Conservation (phyloP, 2,329 filamentous ascomycete species). For the Fusarium tupiense region DNA sequence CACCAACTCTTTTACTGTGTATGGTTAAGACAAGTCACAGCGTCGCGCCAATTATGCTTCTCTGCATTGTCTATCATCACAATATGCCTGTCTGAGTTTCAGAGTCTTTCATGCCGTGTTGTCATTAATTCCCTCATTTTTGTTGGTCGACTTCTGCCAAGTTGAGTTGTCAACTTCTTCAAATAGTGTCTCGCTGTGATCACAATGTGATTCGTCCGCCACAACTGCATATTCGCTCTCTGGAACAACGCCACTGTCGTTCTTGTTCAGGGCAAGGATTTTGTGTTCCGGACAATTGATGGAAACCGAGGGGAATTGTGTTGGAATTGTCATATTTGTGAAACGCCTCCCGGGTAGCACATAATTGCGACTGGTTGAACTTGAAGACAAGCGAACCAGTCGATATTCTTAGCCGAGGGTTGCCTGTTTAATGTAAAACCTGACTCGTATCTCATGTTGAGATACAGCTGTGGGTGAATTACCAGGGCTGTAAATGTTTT, state of each 20-base stretch:
- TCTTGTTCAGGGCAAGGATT: neutral
- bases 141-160: neutral
- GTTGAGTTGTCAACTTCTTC: neutral
- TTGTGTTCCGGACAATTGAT: neutral
- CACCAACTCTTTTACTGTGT: constrained; percentile 3
- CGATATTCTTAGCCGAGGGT: neutral
- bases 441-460: neutral
- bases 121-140: constrained; percentile 12
- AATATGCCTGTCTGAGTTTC: neutral
- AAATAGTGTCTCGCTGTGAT: neutral
- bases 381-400: constrained; percentile 10
- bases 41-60: constrained; percentile 1
- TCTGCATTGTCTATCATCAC: neutral
- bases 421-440: neutral
- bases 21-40: constrained; percentile 17
- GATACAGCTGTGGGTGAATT: neutral
- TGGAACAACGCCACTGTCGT: neutral
- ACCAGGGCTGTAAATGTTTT: neutral
- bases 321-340: constrained; percentile 13
- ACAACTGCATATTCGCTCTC: neutral
- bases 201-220: neutral
- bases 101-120: neutral
- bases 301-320: no score
- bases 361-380: constrained; percentile 24
- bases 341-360: constrained; percentile 33